phyloP scores from a whole-genome alignment of 768 basidiomycete genomes.

The Lanmaoa rubissima region DNA sequence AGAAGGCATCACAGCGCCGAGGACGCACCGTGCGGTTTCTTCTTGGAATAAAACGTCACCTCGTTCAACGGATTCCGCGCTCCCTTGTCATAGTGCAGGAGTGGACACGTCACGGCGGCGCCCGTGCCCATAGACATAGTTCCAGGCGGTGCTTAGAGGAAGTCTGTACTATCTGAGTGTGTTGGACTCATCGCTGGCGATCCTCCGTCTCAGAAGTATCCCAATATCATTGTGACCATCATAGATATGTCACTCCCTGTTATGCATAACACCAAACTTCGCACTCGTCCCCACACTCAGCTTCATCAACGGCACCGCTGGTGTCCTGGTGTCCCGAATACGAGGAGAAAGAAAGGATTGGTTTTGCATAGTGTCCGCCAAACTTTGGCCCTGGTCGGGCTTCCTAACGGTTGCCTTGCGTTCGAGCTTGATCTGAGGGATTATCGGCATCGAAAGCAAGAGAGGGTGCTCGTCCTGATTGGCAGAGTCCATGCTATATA shows the following conservation, averaged over 20 bases:
- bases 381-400: background rate
- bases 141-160: background rate
- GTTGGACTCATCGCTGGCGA: background rate
- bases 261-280: conserved; percentile 24
- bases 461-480: conserved; percentile 21
- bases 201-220: background rate
- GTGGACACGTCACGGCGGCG: too few species aligned
- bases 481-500: conserved; percentile 28
- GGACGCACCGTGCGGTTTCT: too few species aligned
- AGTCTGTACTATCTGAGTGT: background rate
- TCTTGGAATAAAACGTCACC: too few species aligned
- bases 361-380: background rate
- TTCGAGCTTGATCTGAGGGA: conserved; percentile 28
- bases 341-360: conserved; percentile 21
- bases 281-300: conserved; percentile 18
- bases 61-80: too few species aligned
- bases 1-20: too few species aligned
- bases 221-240: background rate
- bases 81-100: too few species aligned
- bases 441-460: conserved; percentile 29
- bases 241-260: background rate
- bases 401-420: conserved; percentile 25
- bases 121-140: too few species aligned
- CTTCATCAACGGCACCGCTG: conserved; percentile 15
- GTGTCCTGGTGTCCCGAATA: conserved; percentile 11